Evolutionary conservation across 2,329 filamentous ascomycete genomes (phyloP).

Genomic region (Fusarium sp.): DNA sequence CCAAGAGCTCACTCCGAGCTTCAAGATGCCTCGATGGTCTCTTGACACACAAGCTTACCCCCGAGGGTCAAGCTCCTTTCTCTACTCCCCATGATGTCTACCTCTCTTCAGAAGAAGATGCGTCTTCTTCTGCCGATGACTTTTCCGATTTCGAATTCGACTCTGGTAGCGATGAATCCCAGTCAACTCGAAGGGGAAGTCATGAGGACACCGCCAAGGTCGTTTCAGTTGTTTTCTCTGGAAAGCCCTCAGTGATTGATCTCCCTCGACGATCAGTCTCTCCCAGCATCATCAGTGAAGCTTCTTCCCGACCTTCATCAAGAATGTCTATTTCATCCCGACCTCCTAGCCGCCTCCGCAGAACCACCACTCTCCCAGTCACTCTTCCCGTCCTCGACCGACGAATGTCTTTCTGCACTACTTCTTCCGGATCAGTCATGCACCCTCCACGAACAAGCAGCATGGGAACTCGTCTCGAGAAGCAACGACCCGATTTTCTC

Average conservation of each 20-base stretch:
- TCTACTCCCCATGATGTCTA: slow-evolving; percentile 66
- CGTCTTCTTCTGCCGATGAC: slow-evolving; percentile 69
- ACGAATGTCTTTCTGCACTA: slow-evolving; percentile 47
- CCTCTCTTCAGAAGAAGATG: slow-evolving; percentile 73
- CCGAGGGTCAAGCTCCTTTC: slow-evolving; percentile 46
- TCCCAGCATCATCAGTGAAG: slow-evolving; percentile 48
- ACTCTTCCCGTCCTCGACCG: slow-evolving; percentile 48
- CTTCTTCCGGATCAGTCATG: slow-evolving; percentile 47
- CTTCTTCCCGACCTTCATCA: slow-evolving; percentile 41
- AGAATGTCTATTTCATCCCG: slow-evolving; percentile 29
- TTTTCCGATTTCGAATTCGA: slow-evolving; percentile 65
- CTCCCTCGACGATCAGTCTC: slow-evolving; percentile 58
- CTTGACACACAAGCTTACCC: slow-evolving; percentile 44
- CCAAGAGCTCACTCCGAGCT: slow-evolving; percentile 59
- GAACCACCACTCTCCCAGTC: slow-evolving; percentile 47
- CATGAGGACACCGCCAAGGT: slow-evolving; percentile 67
- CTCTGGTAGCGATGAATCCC: slow-evolving; percentile 52
- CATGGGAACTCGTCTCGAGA: slow-evolving; percentile 51
- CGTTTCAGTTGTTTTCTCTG: slow-evolving; percentile 68
- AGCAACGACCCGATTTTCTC: slow-evolving; percentile 59
- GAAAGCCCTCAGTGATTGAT: slow-evolving; percentile 68
- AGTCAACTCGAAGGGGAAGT: slow-evolving; percentile 50
- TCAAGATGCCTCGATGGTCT: slow-evolving; percentile 54
- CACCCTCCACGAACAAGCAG: slow-evolving; percentile 57
- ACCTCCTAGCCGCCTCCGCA: slow-evolving; percentile 40